Conservation (phyloP, 306 rosid genomes). For the Acacia acuminata region DNA sequence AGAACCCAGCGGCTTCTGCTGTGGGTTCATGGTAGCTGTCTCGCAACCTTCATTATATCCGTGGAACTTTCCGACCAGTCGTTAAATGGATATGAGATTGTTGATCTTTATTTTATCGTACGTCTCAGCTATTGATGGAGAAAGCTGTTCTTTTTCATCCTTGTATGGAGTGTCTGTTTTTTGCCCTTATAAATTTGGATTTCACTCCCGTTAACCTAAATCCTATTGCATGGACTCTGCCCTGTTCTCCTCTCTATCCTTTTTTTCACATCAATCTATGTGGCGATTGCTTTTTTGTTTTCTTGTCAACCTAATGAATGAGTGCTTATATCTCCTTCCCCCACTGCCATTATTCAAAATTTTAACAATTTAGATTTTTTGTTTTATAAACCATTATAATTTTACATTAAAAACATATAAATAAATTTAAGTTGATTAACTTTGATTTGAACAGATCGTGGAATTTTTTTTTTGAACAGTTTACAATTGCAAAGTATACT, state of each 20-base stretch:
- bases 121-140: neutral
- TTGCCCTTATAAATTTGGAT: neutral
- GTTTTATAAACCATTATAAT: no score
- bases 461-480: neutral
- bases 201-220: neutral
- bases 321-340: neutral
- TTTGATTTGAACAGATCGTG: no score
- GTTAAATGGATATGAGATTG: constrained; percentile 12
- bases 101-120: neutral
- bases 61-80: neutral
- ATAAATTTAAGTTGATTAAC: no score
- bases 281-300: neutral
- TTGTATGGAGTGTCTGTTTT: neutral
- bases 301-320: neutral
- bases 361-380: no score
- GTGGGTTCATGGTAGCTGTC: constrained; percentile 73
- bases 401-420: no score
- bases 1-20: constrained; percentile 68
- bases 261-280: neutral
- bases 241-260: neutral
- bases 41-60: neutral
- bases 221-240: neutral
- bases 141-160: neutral
- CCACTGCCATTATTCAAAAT: no score
- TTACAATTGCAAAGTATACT: no score